Conservation (phyloP, 345 rosid genomes). For the Eucalyptus sideroxylon region DNA sequence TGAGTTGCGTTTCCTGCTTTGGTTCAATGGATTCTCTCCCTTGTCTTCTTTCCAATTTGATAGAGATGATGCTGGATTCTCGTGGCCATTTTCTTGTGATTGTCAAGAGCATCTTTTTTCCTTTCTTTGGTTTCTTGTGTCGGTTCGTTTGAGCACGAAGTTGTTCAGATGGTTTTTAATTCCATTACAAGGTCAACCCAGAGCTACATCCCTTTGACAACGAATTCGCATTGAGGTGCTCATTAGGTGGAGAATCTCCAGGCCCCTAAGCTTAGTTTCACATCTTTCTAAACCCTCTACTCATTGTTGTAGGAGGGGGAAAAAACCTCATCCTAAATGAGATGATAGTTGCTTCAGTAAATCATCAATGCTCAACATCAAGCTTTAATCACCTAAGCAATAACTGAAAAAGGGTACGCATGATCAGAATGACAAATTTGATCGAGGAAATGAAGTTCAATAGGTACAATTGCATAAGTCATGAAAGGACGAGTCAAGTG, state of each 20-base stretch:
- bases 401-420: not conserved
- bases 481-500: not conserved
- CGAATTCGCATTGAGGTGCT: not conserved
- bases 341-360: not conserved
- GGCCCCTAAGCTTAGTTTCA: not conserved
- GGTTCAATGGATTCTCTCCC: not conserved
- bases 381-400: not conserved
- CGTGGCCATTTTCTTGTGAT: not conserved
- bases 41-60: not conserved
- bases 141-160: not conserved
- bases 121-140: not conserved
- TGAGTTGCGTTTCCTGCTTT: not conserved
- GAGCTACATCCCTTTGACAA: not conserved
- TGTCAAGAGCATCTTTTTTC: not conserved
- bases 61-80: not conserved
- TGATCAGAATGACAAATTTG: not conserved
- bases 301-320: not conserved
- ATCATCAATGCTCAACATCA: not conserved
- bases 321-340: not conserved
- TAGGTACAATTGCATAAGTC: not conserved
- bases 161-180: not conserved
- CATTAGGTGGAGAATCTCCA: not conserved
- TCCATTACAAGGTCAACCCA: not conserved
- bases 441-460: not conserved
- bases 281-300: not conserved